phyloP scores from a whole-genome alignment of 2,329 filamentous ascomycete species.

The Penicillium sp. region DNA sequence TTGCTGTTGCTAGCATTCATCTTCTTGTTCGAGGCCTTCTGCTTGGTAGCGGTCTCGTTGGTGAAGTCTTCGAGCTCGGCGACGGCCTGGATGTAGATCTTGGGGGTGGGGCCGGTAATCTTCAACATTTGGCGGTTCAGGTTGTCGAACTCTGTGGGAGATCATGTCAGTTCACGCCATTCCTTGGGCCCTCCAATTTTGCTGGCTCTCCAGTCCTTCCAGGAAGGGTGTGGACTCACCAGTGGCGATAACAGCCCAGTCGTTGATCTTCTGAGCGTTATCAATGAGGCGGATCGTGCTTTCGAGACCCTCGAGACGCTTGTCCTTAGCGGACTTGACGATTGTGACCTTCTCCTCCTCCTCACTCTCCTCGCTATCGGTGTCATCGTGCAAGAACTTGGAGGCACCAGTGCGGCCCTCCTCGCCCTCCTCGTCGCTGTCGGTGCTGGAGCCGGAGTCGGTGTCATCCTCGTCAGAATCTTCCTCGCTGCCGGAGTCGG shows the following conservation, averaged over 20 bases:
- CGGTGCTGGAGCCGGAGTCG: conserved; percentile 46
- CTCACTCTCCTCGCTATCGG: conserved; percentile 71
- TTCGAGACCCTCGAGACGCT: conserved; percentile 88
- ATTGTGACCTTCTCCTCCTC: conserved; percentile 77
- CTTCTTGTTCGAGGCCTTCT: conserved; percentile 93
- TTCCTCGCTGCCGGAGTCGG: conserved; percentile 55
- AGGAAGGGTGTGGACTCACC: conserved; percentile 49
- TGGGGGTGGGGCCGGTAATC: conserved; percentile 70
- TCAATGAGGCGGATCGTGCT: conserved; percentile 82
- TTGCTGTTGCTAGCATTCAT: conserved; percentile 95
- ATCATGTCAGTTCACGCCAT: conserved; percentile 12
- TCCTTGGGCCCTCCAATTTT: neutral
- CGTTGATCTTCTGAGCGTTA: conserved; percentile 93
- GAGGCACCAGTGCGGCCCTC: conserved; percentile 60
- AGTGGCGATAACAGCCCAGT: conserved; percentile 86
- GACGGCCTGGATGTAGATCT: conserved; percentile 84
- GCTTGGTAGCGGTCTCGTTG: conserved; percentile 87
- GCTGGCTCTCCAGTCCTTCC: neutral
- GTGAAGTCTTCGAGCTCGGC: conserved; percentile 90
- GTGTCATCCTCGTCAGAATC: conserved; percentile 50
- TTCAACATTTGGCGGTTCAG: conserved; percentile 78
- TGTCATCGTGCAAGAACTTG: conserved; percentile 71
- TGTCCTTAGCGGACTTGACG: conserved; percentile 97
- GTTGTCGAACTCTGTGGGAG: conserved; percentile 73
- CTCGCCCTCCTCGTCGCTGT: conserved; percentile 44